These are phyloP conservation scores for Rhizophora mangle DNA, from an alignment of 345 rosid genomes.

Conservation along the genomic window DNA sequence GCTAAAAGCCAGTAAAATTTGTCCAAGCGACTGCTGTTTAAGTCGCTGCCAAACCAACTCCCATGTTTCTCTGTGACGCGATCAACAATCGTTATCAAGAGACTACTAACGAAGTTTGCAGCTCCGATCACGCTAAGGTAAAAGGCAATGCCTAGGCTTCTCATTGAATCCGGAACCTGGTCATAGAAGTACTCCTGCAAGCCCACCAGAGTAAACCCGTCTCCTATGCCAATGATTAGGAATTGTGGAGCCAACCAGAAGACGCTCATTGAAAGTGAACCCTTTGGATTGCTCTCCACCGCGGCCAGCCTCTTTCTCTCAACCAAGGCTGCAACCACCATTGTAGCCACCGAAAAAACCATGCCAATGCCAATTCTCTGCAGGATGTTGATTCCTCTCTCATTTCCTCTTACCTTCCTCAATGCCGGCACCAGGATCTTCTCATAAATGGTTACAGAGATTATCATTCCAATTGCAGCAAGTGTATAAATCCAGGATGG, in stretches of 20 bases:
- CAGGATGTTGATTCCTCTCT: conserved; percentile 76
- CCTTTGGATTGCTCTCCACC: conserved; percentile 34
- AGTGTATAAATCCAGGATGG: conserved; percentile 54
- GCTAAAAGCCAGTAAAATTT: conserved; percentile 77
- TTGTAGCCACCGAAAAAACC: conserved; percentile 59
- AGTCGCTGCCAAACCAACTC: conserved; percentile 66
- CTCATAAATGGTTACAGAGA: conserved; percentile 50
- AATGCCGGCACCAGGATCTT: conserved; percentile 50
- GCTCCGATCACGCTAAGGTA: conserved; percentile 84
- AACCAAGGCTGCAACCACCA: conserved; percentile 71
- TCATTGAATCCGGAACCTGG: conserved; percentile 94
- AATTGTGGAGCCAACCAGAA: conserved; percentile 90
- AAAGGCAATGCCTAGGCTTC: conserved; percentile 89
- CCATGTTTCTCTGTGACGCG: conserved; percentile 18
- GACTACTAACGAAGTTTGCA: conserved; percentile 66
- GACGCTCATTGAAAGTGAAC: conserved; percentile 62
- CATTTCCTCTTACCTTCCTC: conserved; percentile 49
- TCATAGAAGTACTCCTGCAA: conserved; percentile 91
- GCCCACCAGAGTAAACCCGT: conserved; percentile 78
- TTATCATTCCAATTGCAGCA: conserved; percentile 55
- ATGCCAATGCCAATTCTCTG: conserved; percentile 91
- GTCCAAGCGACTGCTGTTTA: conserved; percentile 73
- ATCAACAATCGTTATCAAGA: conserved; percentile 49
- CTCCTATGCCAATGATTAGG: conserved; percentile 65
- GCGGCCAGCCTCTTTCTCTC: conserved; percentile 52